These are phyloP conservation scores for Dactylellina haptotyla DNA, from an alignment of 2,329 filamentous ascomycete species.

Conservation along the genomic window DNA sequence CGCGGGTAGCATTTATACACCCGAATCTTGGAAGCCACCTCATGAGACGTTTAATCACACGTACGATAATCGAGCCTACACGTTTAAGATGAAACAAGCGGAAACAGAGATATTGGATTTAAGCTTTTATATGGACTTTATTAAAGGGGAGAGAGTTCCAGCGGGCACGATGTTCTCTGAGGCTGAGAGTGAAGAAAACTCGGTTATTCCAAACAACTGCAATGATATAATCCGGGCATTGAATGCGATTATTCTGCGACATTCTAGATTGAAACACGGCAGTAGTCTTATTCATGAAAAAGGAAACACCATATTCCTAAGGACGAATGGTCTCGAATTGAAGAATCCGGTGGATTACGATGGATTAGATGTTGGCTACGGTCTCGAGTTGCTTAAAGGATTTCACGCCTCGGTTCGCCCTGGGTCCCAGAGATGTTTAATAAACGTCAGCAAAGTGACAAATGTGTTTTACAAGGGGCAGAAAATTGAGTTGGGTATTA, in stretches of 20 bases:
- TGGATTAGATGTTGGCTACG: conserved; percentile 18
- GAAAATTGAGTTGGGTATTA: not conserved
- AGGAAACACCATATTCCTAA: conserved; percentile 26
- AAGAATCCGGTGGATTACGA: not conserved
- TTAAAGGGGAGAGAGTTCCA: not conserved
- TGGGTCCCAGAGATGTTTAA: conserved; percentile 68
- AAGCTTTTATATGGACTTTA: not conserved
- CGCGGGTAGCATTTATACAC: conserved; percentile 13
- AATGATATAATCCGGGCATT: conserved; percentile 21
- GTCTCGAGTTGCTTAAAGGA: conserved; percentile 21
- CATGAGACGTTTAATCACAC: not conserved
- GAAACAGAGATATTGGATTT: conserved; percentile 2
- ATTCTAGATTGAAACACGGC: conserved; percentile 10
- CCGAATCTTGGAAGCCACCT: not conserved
- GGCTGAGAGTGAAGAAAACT: conserved; percentile 1
- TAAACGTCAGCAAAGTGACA: conserved; percentile 73
- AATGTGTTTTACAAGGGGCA: conserved; percentile 69
- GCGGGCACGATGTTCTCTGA: not conserved
- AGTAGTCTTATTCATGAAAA: conserved; percentile 13
- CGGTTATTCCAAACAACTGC: conserved; percentile 22
- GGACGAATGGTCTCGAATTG: not conserved
- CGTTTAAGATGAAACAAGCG: not conserved
- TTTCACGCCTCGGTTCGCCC: conserved; percentile 64
- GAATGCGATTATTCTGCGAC: conserved; percentile 33
- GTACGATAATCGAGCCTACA: not conserved